Conservation (phyloP, 257 asterid species). For the Pogostemon cablin region DNA sequence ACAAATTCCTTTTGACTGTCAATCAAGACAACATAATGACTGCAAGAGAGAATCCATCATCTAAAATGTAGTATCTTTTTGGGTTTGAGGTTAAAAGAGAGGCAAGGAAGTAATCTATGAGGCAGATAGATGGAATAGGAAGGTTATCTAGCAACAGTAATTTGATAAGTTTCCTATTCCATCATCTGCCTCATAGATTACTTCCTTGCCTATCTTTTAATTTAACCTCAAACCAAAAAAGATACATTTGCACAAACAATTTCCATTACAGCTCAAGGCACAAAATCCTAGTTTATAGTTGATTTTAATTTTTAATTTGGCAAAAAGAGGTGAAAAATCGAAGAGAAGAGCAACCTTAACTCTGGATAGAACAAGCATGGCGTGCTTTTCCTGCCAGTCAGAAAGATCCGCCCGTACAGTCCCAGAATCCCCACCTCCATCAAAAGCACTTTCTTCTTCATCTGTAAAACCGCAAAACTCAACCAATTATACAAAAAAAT, state of each 20-base stretch:
- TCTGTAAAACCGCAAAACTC: conserved; percentile 38
- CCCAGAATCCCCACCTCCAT: conserved; percentile 44
- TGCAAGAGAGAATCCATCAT: conserved; percentile 26
- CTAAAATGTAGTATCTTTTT: conserved; percentile 4
- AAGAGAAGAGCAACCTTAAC: conserved; percentile 54
- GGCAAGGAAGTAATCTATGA: conserved; percentile 10
- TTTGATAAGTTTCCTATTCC: conserved; percentile 3
- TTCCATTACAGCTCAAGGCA: background rate
- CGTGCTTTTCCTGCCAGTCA: conserved; percentile 90
- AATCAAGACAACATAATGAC: conserved; percentile 22
- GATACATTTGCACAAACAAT: conserved; percentile 23
- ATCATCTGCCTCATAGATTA: conserved; percentile 10
- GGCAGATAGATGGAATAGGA: conserved; percentile 4
- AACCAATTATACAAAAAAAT: background rate
- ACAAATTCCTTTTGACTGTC: background rate
- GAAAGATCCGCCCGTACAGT: conserved; percentile 68
- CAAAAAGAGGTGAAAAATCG: background rate
- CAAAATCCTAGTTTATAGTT: too few species aligned
- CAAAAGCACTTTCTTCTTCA: conserved; percentile 49
- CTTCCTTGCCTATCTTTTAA: background rate
- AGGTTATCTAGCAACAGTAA: conserved; percentile 12
- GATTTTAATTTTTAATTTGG: too few species aligned
- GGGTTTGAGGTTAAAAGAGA: conserved; percentile 11
- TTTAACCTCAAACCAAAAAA: conserved; percentile 18
- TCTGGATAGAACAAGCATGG: conserved; percentile 71